phyloP scores from a whole-genome alignment of 108 stramenopile species.

The Stephanodiscus triporus region DNA sequence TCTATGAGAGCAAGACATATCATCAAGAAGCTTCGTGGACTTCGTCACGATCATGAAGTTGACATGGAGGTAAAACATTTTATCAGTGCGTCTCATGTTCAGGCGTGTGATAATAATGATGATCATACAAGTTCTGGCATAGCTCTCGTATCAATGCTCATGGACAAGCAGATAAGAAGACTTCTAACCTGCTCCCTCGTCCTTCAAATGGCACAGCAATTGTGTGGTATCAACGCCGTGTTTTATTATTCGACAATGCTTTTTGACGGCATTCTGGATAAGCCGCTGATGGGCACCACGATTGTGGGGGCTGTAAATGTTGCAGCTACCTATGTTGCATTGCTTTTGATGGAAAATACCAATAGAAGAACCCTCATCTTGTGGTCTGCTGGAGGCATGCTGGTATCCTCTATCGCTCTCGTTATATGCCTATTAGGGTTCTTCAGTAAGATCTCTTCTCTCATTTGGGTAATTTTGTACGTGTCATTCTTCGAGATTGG shows the following conservation, averaged over 20 bases:
- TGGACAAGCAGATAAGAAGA: constrained; percentile 37
- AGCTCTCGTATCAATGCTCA: constrained; percentile 61
- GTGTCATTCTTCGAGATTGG: constrained; percentile 86
- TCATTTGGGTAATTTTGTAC: constrained; percentile 62
- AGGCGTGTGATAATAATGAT: constrained; percentile 32
- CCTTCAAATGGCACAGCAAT: constrained; percentile 74
- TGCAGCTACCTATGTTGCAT: constrained; percentile 74
- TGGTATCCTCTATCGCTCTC: constrained; percentile 35
- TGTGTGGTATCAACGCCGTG: constrained; percentile 83
- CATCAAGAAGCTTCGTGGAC: constrained; percentile 58
- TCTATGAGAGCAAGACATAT: constrained; percentile 77
- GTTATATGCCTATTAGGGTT: constrained; percentile 38
- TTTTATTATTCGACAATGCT: constrained; percentile 82
- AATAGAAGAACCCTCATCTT: constrained; percentile 62
- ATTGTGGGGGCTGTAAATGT: constrained; percentile 72
- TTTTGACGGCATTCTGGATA: constrained; percentile 72
- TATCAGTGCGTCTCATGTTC: constrained; percentile 32
- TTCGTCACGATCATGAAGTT: constrained; percentile 22
- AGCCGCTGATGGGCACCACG: constrained; percentile 66
- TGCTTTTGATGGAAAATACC: constrained; percentile 69
- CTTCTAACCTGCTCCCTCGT: constrained; percentile 50
- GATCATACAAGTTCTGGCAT: constrained; percentile 39
- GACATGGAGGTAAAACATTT: constrained; percentile 38
- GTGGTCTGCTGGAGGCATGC: constrained; percentile 55
- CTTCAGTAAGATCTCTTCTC: constrained; percentile 42